A percentile compares a stretch with the other conserved stretches of the same genome.
Conservation (phyloP, 768 basidiomycete species). For the Russula ochroleuca region DNA sequence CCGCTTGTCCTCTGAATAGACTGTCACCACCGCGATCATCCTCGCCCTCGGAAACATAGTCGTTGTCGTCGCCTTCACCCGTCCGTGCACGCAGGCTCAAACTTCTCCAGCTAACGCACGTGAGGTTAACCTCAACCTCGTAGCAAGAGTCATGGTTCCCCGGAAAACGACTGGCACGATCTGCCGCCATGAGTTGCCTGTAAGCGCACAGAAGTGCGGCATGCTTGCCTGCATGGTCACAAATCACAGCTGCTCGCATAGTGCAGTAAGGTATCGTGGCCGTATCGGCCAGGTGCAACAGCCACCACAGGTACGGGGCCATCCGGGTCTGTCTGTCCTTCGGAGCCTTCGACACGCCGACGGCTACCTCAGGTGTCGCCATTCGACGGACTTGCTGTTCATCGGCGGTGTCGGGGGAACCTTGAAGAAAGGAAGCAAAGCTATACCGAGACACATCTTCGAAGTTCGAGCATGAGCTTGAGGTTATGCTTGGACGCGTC, state of each 20-base stretch:
- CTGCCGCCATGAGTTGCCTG: conserved; percentile 69
- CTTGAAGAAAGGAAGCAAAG: conserved; percentile 77
- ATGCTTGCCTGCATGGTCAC: conserved; percentile 65
- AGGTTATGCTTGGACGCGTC: conserved; percentile 46
- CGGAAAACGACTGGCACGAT: conserved; percentile 58
- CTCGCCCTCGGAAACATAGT: conserved; percentile 10
- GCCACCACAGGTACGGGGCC: conserved; percentile 70
- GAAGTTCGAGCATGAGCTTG: conserved; percentile 70
- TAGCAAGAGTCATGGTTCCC: conserved; percentile 70
- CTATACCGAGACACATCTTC: conserved; percentile 59
- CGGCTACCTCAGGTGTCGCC: conserved; percentile 56
- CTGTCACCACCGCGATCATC: conserved; percentile 31
- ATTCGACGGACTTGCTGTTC: conserved; percentile 43
- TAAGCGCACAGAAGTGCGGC: conserved; percentile 84
- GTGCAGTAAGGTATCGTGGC: conserved; percentile 75
- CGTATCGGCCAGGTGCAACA: conserved; percentile 71
- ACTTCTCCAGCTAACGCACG: conserved; percentile 66
- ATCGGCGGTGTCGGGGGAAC: conserved; percentile 38
- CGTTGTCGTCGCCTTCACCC: conserved; percentile 29
- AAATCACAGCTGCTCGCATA: conserved; percentile 50
- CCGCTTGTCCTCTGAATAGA: not conserved
- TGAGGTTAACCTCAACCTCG: conserved; percentile 80
- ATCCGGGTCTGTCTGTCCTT: not conserved
- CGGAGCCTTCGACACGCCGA: conserved; percentile 51
- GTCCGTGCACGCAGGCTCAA: conserved; percentile 40